Evolutionary conservation across 305 asterid species (phyloP).

Genomic region (Solanum aculeatissimum): DNA sequence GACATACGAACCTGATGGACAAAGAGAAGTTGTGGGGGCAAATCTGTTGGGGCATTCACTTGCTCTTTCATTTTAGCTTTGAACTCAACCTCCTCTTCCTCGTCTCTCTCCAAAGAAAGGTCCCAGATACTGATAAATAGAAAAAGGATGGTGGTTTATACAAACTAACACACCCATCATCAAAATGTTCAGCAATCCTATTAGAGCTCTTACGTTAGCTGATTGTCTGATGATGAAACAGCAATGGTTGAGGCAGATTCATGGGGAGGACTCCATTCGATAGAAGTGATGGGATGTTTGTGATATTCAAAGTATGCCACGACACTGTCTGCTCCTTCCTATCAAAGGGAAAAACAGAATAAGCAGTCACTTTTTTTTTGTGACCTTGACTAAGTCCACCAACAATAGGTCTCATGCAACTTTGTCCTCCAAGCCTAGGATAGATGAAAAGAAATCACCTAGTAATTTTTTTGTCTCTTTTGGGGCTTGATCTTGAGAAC

Average conservation of each 20-base stretch:
- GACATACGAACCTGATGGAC: constrained; percentile 74
- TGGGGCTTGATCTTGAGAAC: too few relatives aligned
- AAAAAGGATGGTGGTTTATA: not conserved
- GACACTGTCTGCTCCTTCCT: constrained; percentile 58
- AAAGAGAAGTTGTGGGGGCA: constrained; percentile 87
- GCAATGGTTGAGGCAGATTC: constrained; percentile 79
- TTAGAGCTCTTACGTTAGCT: constrained; percentile 47
- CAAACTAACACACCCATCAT: not conserved
- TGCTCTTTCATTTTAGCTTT: constrained; percentile 48
- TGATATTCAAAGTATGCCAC: constrained; percentile 78
- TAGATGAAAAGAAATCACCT: too few relatives aligned
- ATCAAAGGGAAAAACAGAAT: not conserved
- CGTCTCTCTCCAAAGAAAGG: constrained; percentile 83
- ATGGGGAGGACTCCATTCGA: constrained; percentile 78
- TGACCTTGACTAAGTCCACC: too few relatives aligned
- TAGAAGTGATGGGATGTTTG: constrained; percentile 88
- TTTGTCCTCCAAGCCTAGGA: too few relatives aligned
- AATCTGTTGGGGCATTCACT: constrained; percentile 68
- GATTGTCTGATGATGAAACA: constrained; percentile 76
- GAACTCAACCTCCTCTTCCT: constrained; percentile 90
- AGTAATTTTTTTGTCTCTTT: too few relatives aligned
- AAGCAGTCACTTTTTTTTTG: not conserved
- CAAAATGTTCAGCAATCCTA: not conserved
- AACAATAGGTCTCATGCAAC: too few relatives aligned
- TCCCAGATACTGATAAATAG: constrained; percentile 62